These are phyloP conservation scores for Gaeumannomyces sp. DNA, from an alignment of 2,329 filamentous ascomycete species.

Conservation along the genomic window DNA sequence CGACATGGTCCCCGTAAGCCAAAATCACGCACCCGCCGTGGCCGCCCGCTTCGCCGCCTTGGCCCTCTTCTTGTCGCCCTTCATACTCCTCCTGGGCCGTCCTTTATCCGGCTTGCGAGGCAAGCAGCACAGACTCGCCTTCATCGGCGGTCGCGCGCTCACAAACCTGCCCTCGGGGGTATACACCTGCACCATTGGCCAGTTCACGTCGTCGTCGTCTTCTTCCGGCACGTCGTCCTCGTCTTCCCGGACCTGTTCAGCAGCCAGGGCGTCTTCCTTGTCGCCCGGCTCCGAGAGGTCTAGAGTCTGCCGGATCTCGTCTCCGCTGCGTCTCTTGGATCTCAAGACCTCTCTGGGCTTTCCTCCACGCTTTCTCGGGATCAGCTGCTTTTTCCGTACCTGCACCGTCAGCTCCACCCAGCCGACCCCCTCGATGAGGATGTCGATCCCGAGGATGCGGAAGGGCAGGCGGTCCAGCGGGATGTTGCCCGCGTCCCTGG, in stretches of 20 bases:
- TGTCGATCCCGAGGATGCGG: constrained; percentile 70
- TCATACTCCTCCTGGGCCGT: constrained; percentile 17
- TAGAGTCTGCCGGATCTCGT: constrained; percentile 20
- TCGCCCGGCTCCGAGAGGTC: constrained; percentile 21
- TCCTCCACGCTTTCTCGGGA: constrained; percentile 18
- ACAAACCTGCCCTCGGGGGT: constrained; percentile 80
- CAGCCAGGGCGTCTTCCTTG: too few species aligned
- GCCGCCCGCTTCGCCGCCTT: constrained; percentile 12
- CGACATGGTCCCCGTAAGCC: too few species aligned
- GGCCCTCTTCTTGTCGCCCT: constrained; percentile 19
- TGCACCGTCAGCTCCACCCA: constrained; percentile 89
- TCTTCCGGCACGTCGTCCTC: constrained; percentile 24
- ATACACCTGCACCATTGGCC: constrained; percentile 77
- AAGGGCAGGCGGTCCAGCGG: constrained; percentile 70
- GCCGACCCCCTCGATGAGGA: constrained; percentile 85
- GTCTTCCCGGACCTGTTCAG: constrained; percentile 6
- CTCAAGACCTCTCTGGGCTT: constrained; percentile 14
- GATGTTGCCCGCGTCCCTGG: constrained; percentile 53
- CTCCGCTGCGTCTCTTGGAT: not conserved
- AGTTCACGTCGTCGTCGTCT: constrained; percentile 19
- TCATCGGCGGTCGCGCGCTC: constrained; percentile 59
- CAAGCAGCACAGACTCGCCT: constrained; percentile 50
- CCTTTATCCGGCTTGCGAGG: constrained; percentile 45
- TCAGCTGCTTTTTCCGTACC: constrained; percentile 55
- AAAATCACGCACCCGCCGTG: not conserved